Evolutionary conservation across 805 yeast genomes (phyloP), one percentile per base, ranked within the genome.

Genomic region (Kuraishia ogatae): DNA sequence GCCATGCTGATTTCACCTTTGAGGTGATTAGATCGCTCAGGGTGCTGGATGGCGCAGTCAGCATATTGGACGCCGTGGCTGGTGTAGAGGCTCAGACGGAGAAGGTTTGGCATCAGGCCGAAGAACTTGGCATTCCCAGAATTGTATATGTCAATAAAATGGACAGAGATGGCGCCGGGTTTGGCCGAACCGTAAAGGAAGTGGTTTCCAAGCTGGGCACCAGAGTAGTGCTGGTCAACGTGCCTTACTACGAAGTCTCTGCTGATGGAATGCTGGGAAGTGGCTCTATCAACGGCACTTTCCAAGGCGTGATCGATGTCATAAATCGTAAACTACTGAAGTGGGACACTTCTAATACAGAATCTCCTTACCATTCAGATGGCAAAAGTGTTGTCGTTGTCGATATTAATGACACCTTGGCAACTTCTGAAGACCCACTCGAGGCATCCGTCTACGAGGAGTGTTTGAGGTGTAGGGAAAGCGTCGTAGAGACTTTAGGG

Each of bases 21-120:
- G 99, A 94, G 69, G 99, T 94, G 3, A 88, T 83, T 1, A 73
- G 97, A 55, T 85, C 98, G 0, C 76, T 94, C 56, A 78, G 97
- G 58, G 97, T 94, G 1, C 72, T 94, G 10, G 99, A 94, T 71
- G 97, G 98, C 2, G 96, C 93, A 1, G 96, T 94, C 7, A 87
- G 96, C 0, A 88, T 94, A 10, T 70, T 94, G 53, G 99, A 94
- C 71, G 96, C 89, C 0, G 98, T 93, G 8, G 97, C 97, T 1
- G 99, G 99, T 13, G 99, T 94, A 1, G 99, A 94, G 67, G 94
- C 98, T 0, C 98, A 94, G 69, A 93, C 99, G 0, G 97, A 92
- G 66, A 93, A 91, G 64, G 98, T 94, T 2, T 94, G 98, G 97
- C 81, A 79, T 59, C 97, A 92, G 68, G 92, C 97, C 1, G 73